Base-by-base conservation (phyloP, 2,329 filamentous ascomycete species). In the Aspergillus pseudotamarii region DNA sequence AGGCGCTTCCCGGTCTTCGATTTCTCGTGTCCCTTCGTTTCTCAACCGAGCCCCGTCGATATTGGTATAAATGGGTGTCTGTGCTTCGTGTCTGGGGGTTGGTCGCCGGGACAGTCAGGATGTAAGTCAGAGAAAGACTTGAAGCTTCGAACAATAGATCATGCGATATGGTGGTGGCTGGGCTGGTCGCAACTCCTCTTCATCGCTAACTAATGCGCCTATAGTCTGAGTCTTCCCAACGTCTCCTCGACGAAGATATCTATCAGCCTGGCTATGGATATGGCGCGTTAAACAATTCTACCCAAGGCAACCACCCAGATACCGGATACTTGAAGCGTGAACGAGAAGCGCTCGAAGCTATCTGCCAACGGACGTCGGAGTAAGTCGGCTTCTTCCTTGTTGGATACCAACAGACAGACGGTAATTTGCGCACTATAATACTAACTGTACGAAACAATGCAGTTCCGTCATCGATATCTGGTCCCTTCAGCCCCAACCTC, bases 341-440 rank as follows among this genome's bases (percentile, higher is more conserved):
- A 65, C 71, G 79, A 48, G 80, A 82, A 68, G 80, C 79, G 9
- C 68, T 82, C 46, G 79, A 82, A 64, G 77, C 78, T 5, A 82
- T 82, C 64, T 81, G 80, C 67, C 80, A 82, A 66, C 73, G 77
- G 55, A 77, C 80, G 59, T 82, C 80, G n/a, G 80, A 82, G 80
- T 82, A 64, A 73, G 77, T 71, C 43, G 32, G 23, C 21, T 12
- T 51, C 45, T 14, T 46, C 26, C 26, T 43, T 34, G 48, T 5
- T 54, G 26, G 21, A 36, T 32, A 16, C 19, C 32, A 38, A 30
- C 32, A 6, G 19, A 41, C 16, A 23, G 38, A n/a, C n/a, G 59
- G 12, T 54, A 36, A 19, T 26, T 58, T 6, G 30, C 38, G 19
- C 38, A 41, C 41, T 21, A 50, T 61, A 54, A 60, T n/a, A 32